These are phyloP conservation scores for Suillus plorans DNA, from an alignment of 768 basidiomycete species.

Conservation along the genomic window DNA sequence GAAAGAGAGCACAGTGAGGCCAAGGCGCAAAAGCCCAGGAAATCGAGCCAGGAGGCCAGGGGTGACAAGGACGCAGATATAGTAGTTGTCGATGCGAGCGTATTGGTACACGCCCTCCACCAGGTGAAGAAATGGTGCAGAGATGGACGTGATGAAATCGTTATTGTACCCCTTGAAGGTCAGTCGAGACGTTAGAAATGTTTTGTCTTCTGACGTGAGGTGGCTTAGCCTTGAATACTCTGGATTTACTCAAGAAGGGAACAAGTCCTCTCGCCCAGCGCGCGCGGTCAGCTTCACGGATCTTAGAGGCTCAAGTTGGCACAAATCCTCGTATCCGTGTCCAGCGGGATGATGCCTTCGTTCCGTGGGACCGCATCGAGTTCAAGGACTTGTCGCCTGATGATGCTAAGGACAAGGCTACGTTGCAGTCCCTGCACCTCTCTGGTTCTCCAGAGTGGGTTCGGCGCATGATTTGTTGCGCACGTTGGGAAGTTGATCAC, in stretches of 20 bases:
- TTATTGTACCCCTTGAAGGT: constrained; percentile 92
- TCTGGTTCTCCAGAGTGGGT: constrained; percentile 77
- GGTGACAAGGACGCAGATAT: constrained; percentile 66
- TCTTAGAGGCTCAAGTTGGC: constrained; percentile 86
- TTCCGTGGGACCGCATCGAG: constrained; percentile 73
- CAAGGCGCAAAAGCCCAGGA: constrained; percentile 20
- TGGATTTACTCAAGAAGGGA: constrained; percentile 93
- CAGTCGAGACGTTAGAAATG: constrained; percentile 18
- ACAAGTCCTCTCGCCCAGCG: constrained; percentile 73
- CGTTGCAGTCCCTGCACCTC: constrained; percentile 22
- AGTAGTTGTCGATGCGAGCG: constrained; percentile 78
- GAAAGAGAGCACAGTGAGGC: constrained; percentile 22
- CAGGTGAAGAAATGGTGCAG: constrained; percentile 83
- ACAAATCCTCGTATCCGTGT: constrained; percentile 79
- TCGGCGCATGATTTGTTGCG: constrained; percentile 80
- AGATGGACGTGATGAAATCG: constrained; percentile 71
- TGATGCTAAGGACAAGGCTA: constrained; percentile 24
- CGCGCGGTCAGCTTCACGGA: constrained; percentile 84
- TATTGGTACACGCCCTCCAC: constrained; percentile 73
- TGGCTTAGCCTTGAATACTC: constrained; percentile 75
- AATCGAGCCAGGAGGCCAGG: constrained; percentile 25
- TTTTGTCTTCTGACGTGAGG: constrained; percentile 11
- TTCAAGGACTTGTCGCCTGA: constrained; percentile 41
- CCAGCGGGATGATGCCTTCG: constrained; percentile 80
- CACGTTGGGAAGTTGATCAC: constrained; percentile 69